Evolutionary conservation across 2,329 filamentous ascomycete species (phyloP).

Genomic region (Paraphaeosphaeria sporulosa): DNA sequence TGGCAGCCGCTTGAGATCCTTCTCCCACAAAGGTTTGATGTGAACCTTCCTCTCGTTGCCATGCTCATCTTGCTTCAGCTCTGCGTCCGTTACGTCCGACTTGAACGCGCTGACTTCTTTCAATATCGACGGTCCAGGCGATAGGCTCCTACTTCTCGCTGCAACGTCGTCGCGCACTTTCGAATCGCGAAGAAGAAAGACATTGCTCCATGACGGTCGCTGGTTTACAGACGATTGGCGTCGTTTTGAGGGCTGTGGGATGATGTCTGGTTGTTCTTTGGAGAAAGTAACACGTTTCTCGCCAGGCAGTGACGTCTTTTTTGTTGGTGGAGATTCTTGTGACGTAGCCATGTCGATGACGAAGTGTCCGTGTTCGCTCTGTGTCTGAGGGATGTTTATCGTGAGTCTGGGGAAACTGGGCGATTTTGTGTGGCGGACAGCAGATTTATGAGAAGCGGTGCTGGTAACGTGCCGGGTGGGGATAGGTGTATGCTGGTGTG

Average conservation of each 20-base stretch:
- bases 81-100: constrained; percentile 6
- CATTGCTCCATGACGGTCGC: constrained; percentile 10
- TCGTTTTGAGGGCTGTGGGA: constrained; percentile 6
- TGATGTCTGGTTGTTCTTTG: constrained; percentile 1
- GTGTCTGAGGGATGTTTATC: not conserved
- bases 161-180: constrained; percentile 5
- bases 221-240: constrained; percentile 9
- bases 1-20: constrained; percentile 9
- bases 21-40: constrained; percentile 5
- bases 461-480: constrained; percentile 7
- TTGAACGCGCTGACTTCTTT: constrained; percentile 10
- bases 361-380: not conserved
- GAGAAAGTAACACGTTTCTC: constrained; percentile 13
- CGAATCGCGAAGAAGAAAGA: constrained; percentile 9
- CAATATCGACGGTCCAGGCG: constrained; percentile 9
- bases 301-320: constrained; percentile 1
- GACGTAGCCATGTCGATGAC: constrained; percentile 9
- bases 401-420: too few relatives aligned
- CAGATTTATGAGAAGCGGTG: constrained; percentile 3
- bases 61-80: constrained; percentile 9
- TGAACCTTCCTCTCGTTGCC: constrained; percentile 7
- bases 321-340: not conserved
- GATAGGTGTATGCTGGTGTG: constrained; percentile 2
- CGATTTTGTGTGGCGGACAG: constrained; percentile 1
- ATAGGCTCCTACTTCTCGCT: constrained; percentile 6